Evolutionary conservation across 305 asterid genomes (phyloP).

Genomic region (Fraxinus sp.): DNA sequence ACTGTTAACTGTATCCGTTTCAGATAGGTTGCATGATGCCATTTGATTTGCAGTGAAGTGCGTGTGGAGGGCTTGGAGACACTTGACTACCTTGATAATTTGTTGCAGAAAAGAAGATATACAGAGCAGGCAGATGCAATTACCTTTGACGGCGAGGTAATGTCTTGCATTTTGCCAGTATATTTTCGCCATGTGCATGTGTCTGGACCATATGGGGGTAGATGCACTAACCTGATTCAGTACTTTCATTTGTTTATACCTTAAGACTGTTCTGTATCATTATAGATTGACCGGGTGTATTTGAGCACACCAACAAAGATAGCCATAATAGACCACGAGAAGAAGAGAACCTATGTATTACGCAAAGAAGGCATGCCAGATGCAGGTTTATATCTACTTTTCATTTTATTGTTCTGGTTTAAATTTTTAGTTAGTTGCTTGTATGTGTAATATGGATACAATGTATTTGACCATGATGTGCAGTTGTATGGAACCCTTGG

Average conservation of each 20-base stretch:
- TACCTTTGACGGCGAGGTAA: conserved; percentile 86
- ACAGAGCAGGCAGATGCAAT: conserved; percentile 96
- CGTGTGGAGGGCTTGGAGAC: conserved; percentile 81
- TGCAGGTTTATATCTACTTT: conserved; percentile 51
- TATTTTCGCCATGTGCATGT: background rate
- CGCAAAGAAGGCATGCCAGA: conserved; percentile 89
- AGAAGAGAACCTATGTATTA: conserved; percentile 78
- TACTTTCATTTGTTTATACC: background rate
- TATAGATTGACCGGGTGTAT: conserved; percentile 74
- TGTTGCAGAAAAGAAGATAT: conserved; percentile 63
- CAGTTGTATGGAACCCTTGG: conserved; percentile 97
- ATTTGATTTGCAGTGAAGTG: conserved; percentile 82
- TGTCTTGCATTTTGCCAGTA: conserved; percentile 3
- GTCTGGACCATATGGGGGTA: conserved; percentile 8
- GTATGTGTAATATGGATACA: conserved; percentile 18
- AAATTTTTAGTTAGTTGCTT: conserved; percentile 15
- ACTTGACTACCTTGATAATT: conserved; percentile 76
- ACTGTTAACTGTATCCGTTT: conserved; percentile 24
- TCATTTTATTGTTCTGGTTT: conserved; percentile 2
- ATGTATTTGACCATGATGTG: conserved; percentile 16
- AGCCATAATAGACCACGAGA: conserved; percentile 91
- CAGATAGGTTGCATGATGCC: conserved; percentile 41
- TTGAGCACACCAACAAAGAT: conserved; percentile 80
- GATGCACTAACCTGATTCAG: conserved; percentile 22
- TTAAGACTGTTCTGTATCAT: conserved; percentile 17